These are phyloP conservation scores for Vanrija pseudolonga DNA, from an alignment of 1,284 basidiomycete species.

Conservation along the genomic window DNA sequence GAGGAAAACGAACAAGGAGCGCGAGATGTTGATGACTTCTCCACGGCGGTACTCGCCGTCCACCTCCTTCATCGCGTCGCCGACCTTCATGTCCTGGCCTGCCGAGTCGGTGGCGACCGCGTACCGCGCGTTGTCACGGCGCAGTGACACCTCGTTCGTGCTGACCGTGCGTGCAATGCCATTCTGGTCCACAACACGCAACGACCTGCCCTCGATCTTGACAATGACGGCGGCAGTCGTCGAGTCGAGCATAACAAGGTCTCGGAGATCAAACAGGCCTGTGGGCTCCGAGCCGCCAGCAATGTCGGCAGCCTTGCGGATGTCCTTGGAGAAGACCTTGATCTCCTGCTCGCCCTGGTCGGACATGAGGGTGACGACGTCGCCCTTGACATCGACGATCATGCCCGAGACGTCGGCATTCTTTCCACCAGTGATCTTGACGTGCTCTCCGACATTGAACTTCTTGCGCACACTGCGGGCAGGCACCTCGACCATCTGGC, in stretches of 20 bases:
- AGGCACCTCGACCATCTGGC: slow-evolving; percentile 72
- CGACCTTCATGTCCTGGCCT: slow-evolving; percentile 65
- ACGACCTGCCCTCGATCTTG: slow-evolving; percentile 92
- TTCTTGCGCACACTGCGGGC: slow-evolving; percentile 86
- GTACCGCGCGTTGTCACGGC: slow-evolving; percentile 68
- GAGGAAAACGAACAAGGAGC: slow-evolving; percentile 90
- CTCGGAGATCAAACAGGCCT: slow-evolving; percentile 92
- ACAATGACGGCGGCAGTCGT: slow-evolving; percentile 96
- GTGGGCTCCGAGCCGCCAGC: slow-evolving; percentile 62
- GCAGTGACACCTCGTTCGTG: slow-evolving; percentile 91
- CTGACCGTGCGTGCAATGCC: slow-evolving; percentile 84
- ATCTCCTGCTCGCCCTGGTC: slow-evolving; percentile 97
- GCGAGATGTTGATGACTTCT: slow-evolving; percentile 88
- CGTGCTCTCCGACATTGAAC: slow-evolving; percentile 96
- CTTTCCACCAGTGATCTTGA: slow-evolving; percentile 95
- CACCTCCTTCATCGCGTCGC: slow-evolving; percentile 91
- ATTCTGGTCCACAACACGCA: slow-evolving; percentile 93
- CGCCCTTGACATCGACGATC: slow-evolving; percentile 85
- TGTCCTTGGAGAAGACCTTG: slow-evolving; percentile 94
- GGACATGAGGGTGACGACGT: slow-evolving; percentile 93
- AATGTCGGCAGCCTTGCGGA: slow-evolving; percentile 94
- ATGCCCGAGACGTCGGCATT: slow-evolving; percentile 94
- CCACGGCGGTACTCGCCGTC: slow-evolving; percentile 91
- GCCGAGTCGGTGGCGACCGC: slow-evolving; percentile 88
- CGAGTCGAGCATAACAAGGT: slow-evolving; percentile 90